A percentile compares a stretch with the other conserved stretches of the same genome.
Evolutionary conservation across 2,329 filamentous ascomycete species (phyloP).

Genomic region (Hypocreales sp.): DNA sequence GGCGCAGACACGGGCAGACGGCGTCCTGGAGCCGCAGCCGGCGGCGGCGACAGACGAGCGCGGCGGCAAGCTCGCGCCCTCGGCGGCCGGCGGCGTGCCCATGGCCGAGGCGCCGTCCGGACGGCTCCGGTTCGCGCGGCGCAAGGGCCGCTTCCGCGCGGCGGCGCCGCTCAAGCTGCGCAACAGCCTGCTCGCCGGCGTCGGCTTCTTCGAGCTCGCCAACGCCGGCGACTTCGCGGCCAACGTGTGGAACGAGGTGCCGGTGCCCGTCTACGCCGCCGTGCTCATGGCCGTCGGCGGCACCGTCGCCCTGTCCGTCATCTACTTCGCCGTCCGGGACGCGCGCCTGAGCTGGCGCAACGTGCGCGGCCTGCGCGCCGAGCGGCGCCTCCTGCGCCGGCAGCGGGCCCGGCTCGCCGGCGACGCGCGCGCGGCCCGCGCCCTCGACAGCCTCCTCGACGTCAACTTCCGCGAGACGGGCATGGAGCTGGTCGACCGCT

Average conservation of each 20-base stretch:
- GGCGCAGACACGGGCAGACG: too few species aligned
- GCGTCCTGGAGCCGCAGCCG: too few species aligned
- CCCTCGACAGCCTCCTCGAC: constrained; percentile 22
- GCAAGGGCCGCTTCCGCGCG: too few species aligned
- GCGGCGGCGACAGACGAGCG: too few species aligned
- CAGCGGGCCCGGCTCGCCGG: constrained; percentile 5
- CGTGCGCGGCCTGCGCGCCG: constrained; percentile 24
- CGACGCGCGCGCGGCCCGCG: constrained; percentile 3
- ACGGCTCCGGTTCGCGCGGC: too few species aligned
- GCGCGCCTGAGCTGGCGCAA: constrained; percentile 26
- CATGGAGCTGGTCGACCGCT: constrained; percentile 32
- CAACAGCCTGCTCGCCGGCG: too few species aligned
- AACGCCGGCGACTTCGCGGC: constrained; percentile 42
- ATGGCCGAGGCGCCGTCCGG: too few species aligned
- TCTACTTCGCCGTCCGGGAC: constrained; percentile 29
- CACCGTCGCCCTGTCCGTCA: constrained; percentile 25
- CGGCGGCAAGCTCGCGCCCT: too few species aligned
- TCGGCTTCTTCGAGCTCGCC: constrained; percentile 38
- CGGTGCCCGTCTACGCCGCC: constrained; percentile 30
- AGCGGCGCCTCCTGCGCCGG: constrained; percentile 18
- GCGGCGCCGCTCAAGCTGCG: constrained; percentile 8
- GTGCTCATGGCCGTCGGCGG: constrained; percentile 38
- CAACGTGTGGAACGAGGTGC: constrained; percentile 38
- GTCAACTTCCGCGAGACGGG: constrained; percentile 32
- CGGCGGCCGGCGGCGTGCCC: too few species aligned